A percentile compares a stretch with the other conserved stretches of the same genome.
phyloP scores from a whole-genome alignment of 1,284 basidiomycete genomes.

The Pseudozyma tsukubaensis region DNA sequence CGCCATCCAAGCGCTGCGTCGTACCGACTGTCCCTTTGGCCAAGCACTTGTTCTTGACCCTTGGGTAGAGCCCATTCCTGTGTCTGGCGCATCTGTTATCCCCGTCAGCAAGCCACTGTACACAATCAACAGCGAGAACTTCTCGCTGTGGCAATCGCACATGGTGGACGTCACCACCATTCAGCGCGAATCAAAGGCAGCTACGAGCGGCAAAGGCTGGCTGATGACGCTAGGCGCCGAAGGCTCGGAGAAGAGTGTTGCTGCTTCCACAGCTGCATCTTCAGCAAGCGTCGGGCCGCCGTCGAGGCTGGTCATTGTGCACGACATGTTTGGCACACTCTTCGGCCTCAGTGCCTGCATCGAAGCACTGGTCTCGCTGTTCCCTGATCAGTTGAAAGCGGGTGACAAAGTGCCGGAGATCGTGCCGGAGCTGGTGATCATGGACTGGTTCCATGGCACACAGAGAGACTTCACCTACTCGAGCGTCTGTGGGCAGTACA shows the following conservation, averaged over 20 bases:
- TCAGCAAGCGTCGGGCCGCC: constrained; percentile 14
- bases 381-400: constrained; percentile 41
- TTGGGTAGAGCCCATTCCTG: constrained; percentile 52
- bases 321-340: constrained; percentile 64
- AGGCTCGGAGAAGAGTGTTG: constrained; percentile 30
- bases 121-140: constrained; percentile 62
- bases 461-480: constrained; percentile 60
- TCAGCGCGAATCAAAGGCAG: constrained; percentile 27
- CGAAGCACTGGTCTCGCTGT: constrained; percentile 42
- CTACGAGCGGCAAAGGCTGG: constrained; percentile 46
- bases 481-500: constrained; percentile 53
- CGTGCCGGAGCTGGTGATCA: constrained; percentile 54
- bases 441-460: constrained; percentile 64
- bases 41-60: constrained; percentile 54
- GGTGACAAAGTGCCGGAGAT: constrained; percentile 35
- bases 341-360: constrained; percentile 52
- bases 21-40: constrained; percentile 39
- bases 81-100: constrained; percentile 21
- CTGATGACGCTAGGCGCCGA: constrained; percentile 53
- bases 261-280: constrained; percentile 1
- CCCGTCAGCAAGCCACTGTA: constrained; percentile 55
- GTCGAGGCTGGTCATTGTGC: constrained; percentile 50
- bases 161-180: constrained; percentile 49
- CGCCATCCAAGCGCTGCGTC: constrained; percentile 35
- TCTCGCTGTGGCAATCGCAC: constrained; percentile 57